Base-by-base conservation (phyloP, 169 alveolate genomes). In the Babesia microti region DNA sequence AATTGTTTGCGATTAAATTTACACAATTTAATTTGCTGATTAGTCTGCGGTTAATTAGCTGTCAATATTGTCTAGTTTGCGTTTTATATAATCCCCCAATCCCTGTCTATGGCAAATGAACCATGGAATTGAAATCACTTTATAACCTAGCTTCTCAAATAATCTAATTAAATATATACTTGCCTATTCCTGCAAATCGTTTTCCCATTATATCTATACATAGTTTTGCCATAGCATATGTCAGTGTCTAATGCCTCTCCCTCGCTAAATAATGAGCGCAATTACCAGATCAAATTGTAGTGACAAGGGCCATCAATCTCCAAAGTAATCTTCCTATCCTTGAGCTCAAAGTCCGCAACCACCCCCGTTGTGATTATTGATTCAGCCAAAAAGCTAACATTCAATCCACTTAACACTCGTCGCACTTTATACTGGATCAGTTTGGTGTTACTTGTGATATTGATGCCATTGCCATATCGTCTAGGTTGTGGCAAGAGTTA, bases 221-320 rank as follows among this genome's bases (percentile, higher is more conserved):
- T 17, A 53, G 48, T 55, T 54, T 27, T 7, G 17, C 3, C 19
- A 24, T 21, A 18, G 12, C 18, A 22, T 1, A 28, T 4, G n/a
- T 24, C 2, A 1, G 6, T 9, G 35, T n/a, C 41, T 15, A 51
- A 27, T 17, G 35, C 28, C 3, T 23, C 6, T 35, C 41, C 24
- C 19, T 36, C 58, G 4, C 6, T 12, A 9, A n/a, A 43, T 15
- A 7, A 11, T 3, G 22, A 2, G 1, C 21, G 3, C 19, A 44
- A 49, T 4, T 52, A 43, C 59, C 54, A 44, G 4, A 50, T 12
- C 17, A 65, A 22, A 32, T 54, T 65, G 55, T 55, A 65, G 57
- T 65, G 76, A 22, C 21, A 39, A 4, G 76, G 76, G 7, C 76
- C 76, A 41, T 65, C 76, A 11, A 65, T 49, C 45, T 65, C 76